Evolutionary conservation across 2,329 filamentous ascomycete genomes (phyloP).

Genomic region (Alternaria atra): DNA sequence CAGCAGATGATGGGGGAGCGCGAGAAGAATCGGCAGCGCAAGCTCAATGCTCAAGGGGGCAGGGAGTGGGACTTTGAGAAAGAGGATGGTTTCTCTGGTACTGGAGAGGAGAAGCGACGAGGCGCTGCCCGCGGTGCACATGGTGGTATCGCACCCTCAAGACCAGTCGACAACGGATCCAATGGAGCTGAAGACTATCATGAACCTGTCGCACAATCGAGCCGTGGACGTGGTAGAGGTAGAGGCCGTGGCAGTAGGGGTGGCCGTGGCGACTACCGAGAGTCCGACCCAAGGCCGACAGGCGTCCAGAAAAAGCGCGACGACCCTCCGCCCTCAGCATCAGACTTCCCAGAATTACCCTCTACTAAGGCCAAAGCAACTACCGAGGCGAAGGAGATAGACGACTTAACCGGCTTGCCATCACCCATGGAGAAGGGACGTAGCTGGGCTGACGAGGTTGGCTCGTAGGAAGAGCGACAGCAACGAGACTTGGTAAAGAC

Average conservation of each 20-base stretch:
- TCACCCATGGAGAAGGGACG: slow-evolving; percentile 42
- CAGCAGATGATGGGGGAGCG: slow-evolving; percentile 70
- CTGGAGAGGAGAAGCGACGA: slow-evolving; percentile 52
- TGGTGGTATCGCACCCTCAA: slow-evolving; percentile 56
- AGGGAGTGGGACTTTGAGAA: slow-evolving; percentile 72
- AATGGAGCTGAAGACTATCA: slow-evolving; percentile 26
- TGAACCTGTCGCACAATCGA: slow-evolving; percentile 27
- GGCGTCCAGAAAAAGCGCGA: slow-evolving; percentile 20
- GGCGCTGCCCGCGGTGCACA: slow-evolving; percentile 61
- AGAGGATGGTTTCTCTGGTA: slow-evolving; percentile 63
- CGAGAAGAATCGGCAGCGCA: slow-evolving; percentile 67
- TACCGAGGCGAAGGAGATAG: slow-evolving; percentile 31
- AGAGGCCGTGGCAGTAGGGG: slow-evolving; percentile 47
- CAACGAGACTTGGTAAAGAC: not conserved
- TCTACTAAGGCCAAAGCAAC: slow-evolving; percentile 30
- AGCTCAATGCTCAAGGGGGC: slow-evolving; percentile 66
- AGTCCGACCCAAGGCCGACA: slow-evolving; percentile 11
- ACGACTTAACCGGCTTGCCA: slow-evolving; percentile 41
- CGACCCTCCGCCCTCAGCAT: slow-evolving; percentile 46
- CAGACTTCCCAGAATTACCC: slow-evolving; percentile 59
- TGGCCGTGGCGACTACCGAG: slow-evolving; percentile 39
- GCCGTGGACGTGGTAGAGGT: slow-evolving; percentile 44
- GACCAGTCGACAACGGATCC: slow-evolving; percentile 36
- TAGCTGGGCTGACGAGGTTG: slow-evolving; percentile 59
- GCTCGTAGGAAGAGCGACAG: slow-evolving; percentile 27